phyloP scores from a whole-genome alignment of 108 stramenopile species.

The Halocafeteria seosinensis region DNA sequence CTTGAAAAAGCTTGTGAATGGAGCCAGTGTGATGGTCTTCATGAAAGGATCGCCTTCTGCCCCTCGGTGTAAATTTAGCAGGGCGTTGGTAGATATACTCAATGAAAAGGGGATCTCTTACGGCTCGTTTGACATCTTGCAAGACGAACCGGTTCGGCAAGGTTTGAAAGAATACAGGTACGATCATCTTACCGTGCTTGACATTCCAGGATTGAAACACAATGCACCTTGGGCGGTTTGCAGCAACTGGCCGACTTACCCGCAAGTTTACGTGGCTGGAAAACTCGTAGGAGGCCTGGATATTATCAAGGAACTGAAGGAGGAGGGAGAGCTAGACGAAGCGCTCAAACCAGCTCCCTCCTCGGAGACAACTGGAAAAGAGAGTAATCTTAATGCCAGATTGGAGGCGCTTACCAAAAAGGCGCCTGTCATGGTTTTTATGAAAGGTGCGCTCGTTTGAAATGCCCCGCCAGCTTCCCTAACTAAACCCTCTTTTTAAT shows the following conservation, averaged over 20 bases:
- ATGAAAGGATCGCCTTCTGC: conserved; percentile 70
- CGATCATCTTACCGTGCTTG: no score
- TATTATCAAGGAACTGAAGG: conserved; percentile 69
- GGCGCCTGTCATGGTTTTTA: conserved; percentile 69
- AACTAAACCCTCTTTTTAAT: conserved; percentile 84
- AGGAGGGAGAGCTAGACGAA: neutral
- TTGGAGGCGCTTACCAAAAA: conserved; percentile 38
- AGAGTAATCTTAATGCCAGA: conserved; percentile 17
- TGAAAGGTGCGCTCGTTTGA: conserved; percentile 61
- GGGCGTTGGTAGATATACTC: conserved; percentile 60
- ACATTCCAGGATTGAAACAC: no score
- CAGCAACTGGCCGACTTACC: conserved; percentile 79
- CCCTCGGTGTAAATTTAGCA: conserved; percentile 80
- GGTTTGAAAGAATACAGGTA: conserved; percentile 57
- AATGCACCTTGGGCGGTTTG: no score
- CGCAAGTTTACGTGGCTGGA: conserved; percentile 81
- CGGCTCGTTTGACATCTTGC: conserved; percentile 61
- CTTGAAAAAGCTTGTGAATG: conserved; percentile 36
- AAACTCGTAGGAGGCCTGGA: conserved; percentile 88
- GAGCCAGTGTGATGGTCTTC: conserved; percentile 65
- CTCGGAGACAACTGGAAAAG: neutral
- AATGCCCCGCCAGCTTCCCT: neutral
- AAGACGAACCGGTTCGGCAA: conserved; percentile 69
- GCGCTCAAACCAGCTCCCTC: neutral
- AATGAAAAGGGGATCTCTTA: conserved; percentile 41